A percentile compares a stretch with the other conserved stretches of the same genome.
Conservation (phyloP, 176 grass and related monocot genomes). For the Melocanna baccifera region DNA sequence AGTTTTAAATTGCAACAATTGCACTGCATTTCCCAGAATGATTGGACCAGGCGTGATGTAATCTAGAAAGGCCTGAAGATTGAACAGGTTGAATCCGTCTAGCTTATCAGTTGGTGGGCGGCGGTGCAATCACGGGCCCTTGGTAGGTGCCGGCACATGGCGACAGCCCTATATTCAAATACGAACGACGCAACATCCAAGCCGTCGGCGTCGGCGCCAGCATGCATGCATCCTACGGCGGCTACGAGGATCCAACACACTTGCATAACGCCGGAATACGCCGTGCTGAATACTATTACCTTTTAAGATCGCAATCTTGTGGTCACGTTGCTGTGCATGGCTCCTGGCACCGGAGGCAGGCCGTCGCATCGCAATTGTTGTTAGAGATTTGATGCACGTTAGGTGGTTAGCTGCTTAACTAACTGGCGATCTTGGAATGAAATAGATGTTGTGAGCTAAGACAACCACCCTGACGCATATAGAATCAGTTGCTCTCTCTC, state of each 20-base stretch:
- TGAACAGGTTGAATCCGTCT: background rate
- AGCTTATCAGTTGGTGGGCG: constrained; percentile 30
- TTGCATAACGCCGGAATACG: background rate
- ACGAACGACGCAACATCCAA: background rate
- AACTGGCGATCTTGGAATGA: background rate
- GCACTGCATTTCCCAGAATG: background rate
- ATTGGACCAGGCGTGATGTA: background rate
- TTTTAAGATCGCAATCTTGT: constrained; percentile 14
- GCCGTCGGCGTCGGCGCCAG: background rate
- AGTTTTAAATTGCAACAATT: background rate
- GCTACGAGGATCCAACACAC: background rate
- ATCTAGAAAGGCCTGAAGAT: background rate
- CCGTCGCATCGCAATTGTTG: constrained; percentile 13
- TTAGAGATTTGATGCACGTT: constrained; percentile 17
- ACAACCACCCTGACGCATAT: background rate
- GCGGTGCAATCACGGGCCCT: constrained; percentile 25
- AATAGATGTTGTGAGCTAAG: background rate
- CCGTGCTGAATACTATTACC: background rate
- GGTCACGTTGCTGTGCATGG: background rate
- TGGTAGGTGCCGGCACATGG: constrained; percentile 36
- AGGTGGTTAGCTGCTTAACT: constrained; percentile 7
- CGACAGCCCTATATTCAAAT: constrained; percentile 15
- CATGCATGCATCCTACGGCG: background rate
- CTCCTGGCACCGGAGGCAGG: constrained; percentile 26
- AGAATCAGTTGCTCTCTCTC: background rate